Evolutionary conservation across 2,329 filamentous ascomycete species (phyloP), one percentile per base, ranked within the genome.

Genomic region (Penicillium sp.): DNA sequence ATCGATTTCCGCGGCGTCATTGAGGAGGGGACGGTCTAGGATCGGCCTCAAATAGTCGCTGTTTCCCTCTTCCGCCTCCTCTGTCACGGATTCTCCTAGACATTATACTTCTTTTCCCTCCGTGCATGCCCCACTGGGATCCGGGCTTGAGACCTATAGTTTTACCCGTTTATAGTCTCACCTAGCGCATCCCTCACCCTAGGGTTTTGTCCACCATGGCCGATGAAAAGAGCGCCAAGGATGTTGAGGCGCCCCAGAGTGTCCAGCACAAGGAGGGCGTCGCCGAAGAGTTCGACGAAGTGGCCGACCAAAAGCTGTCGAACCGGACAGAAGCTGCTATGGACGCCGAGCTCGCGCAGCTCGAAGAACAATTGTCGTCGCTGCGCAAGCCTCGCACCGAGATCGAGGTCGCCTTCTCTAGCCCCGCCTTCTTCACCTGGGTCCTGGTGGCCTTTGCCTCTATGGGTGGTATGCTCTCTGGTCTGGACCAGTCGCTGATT

Each of bases 401-500:
- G 35, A 54, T 85, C 38, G 59, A 84, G 33, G 53, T 85, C 38
- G 69, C 79, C 31, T 82, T 87, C 69, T 75, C 74, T 44, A 78
- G 86, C 64, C 82, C 83, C 0, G 79, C 74, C 46, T 69, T 82
- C 61, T 89, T 87, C 65, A 88, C 84, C 24, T 86, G 78, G 73
- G 69, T 86, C 13, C 75, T 87, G 12, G 83, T 87, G 39, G 81
- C 77, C 1, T 88, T 88, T 58, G 85, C 85, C n/a, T 86, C 82
- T 13, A 86, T 88, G 82, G 85, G 86, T 43, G 86, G 86, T 64
- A 72, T 89, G 20, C 78, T 88, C 0, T 87, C 83, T 1, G 86
- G 86, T 52, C 75, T 89, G 18, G 86, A 89, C 62, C 86, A 89
- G 68, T 86, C 81, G 40, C 73, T 88, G 48, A 89, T 89, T 60